phyloP scores from a whole-genome alignment of 2,329 filamentous ascomycete species.

The Dothideomycetes sp. region DNA sequence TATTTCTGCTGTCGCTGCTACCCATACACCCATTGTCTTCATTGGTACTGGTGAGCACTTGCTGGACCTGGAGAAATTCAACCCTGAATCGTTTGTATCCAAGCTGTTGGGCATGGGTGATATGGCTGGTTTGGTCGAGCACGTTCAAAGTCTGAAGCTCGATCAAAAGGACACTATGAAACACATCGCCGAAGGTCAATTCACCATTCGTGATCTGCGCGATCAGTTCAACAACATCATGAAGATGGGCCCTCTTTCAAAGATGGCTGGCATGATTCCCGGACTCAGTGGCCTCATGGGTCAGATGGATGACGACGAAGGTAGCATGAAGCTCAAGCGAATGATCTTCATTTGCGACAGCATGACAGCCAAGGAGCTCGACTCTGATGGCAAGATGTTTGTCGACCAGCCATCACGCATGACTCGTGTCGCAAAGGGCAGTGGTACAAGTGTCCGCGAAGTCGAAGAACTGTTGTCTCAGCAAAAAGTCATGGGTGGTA shows the following conservation, averaged over 20 bases:
- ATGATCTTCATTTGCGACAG: slow-evolving; percentile 99
- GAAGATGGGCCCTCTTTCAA: slow-evolving; percentile 97
- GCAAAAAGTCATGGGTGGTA: slow-evolving; percentile 90
- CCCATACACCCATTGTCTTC: slow-evolving; percentile 93
- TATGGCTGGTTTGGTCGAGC: slow-evolving; percentile 88
- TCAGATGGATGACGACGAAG: slow-evolving; percentile 94
- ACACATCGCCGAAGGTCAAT: slow-evolving; percentile 93
- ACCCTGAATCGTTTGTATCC: slow-evolving; percentile 83
- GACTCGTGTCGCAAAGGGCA: slow-evolving; percentile 82
- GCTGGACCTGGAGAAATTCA: slow-evolving; percentile 87
- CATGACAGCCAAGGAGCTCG: slow-evolving; percentile 93
- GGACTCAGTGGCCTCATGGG: slow-evolving; percentile 90
- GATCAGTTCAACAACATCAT: slow-evolving; percentile 97
- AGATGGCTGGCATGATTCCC: slow-evolving; percentile 98
- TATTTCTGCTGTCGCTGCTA: slow-evolving; percentile 93
- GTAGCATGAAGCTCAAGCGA: slow-evolving; percentile 82
- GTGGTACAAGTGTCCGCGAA: slow-evolving; percentile 81
- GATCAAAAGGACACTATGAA: slow-evolving; percentile 99
- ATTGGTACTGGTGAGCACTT: slow-evolving; percentile 97
- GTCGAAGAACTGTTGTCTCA: slow-evolving; percentile 97
- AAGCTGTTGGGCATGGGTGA: slow-evolving; percentile 97
- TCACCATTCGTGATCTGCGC: slow-evolving; percentile 85
- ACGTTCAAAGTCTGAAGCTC: slow-evolving; percentile 89
- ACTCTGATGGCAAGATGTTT: slow-evolving; percentile 90
- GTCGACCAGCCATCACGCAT: slow-evolving; percentile 86